phyloP scores from a whole-genome alignment of 169 alveolate genomes.

The Amoebophrya sp. region DNA sequence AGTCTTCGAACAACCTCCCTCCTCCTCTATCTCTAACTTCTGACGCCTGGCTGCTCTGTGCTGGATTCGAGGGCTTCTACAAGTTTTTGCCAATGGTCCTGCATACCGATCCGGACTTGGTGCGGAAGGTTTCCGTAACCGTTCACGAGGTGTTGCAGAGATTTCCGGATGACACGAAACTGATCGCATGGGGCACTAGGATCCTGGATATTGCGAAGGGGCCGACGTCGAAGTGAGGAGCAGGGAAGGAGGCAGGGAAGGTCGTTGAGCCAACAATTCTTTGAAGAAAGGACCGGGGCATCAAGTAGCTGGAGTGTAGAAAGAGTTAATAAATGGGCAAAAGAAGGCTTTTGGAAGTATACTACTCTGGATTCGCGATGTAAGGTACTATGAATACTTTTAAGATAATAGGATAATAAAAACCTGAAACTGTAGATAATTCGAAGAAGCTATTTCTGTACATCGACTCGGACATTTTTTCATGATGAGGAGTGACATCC shows the following conservation, averaged over 20 bases:
- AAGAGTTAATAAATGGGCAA: not conserved
- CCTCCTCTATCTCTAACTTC: too few species aligned
- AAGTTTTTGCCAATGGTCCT: not conserved
- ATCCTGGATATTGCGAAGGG: not conserved
- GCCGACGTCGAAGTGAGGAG: too few species aligned
- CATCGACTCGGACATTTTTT: too few species aligned
- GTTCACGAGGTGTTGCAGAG: not conserved
- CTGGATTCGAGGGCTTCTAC: conserved; percentile 15
- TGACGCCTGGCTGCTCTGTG: conserved; percentile 5
- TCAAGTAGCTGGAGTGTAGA: not conserved
- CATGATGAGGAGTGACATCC: too few species aligned
- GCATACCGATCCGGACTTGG: not conserved
- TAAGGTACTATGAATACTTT: not conserved
- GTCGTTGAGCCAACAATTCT: too few species aligned
- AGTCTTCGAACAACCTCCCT: too few species aligned
- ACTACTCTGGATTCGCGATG: not conserved
- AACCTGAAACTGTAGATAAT: too few species aligned
- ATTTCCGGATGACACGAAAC: not conserved
- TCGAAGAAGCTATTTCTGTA: too few species aligned
- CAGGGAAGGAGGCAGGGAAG: not conserved
- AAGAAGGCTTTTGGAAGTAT: not conserved
- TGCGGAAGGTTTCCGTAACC: not conserved
- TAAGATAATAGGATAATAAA: too few species aligned
- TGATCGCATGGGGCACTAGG: not conserved
- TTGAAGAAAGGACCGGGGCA: not conserved